Evolutionary conservation across 2,329 filamentous ascomycete genomes (phyloP), one percentile per base, ranked within the genome.

Genomic region (Botrytis squamosa): DNA sequence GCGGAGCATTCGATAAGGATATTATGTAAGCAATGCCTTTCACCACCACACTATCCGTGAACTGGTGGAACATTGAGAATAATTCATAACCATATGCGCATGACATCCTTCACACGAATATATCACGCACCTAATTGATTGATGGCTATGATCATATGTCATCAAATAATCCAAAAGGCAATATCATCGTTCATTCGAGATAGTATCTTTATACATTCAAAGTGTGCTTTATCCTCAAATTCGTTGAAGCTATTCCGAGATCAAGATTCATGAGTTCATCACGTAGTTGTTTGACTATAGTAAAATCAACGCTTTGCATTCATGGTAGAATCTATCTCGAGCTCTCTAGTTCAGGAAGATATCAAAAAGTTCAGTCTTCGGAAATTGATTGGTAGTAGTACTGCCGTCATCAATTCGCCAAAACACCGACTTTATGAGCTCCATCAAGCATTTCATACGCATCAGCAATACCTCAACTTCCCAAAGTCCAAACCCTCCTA

Each of bases 1-100:
- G 44, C 46, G 46, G 62, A 55, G 49, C 49, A 52, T 59, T 52
- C n/a, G 70, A 72, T 72, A 72, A 72, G 70, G 38, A 65, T 57
- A 57, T 68, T 68, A 57, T n/a, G 25, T 68, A 68, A 55, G 22
- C 49, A 42, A 55, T 14, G 4, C 6, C 7, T 12, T 38, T 29
- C 12, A n/a, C n/a, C n/a, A n/a, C n/a, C n/a, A n/a, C n/a, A n/a
- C 25, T 25, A 12, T 52, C 22, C 9, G 22, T 52, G 25, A 55
- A n/a, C n/a, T n/a, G n/a, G n/a, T n/a, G n/a, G n/a, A n/a, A 55
- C 25, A 1, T 55, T 55, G 49, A 4, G 49, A 29, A n/a, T n/a
- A 55, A 29, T 16, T 55, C 14, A 55, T 8, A 55, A 5, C 33
- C 46, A 49, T 49, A 25, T 9, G 3, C 42, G 40, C 14, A 42